Evolutionary conservation across 2,329 filamentous ascomycete genomes (phyloP), one percentile per base, ranked within the genome.

Genomic region (Colletotrichum tofieldiae): DNA sequence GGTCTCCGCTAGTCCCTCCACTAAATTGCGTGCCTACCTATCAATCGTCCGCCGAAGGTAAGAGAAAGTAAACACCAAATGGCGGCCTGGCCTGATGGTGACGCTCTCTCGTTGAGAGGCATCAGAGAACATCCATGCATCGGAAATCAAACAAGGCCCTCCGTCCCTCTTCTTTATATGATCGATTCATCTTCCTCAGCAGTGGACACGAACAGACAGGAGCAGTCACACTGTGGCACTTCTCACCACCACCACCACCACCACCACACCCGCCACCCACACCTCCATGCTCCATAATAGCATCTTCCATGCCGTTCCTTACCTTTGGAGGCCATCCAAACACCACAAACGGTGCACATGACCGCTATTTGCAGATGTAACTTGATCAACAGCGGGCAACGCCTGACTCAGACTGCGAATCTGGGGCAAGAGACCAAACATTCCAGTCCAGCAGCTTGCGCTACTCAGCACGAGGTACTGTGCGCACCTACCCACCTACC

Each of bases 341-440:
- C n/a, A 51, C 9, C 35, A 52, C 11, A 23, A 51, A n/a, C 8
- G 54, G 32, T 41, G 56, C 68, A 65, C 65, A 69, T 72, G 70
- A 72, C 54, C 45, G 45, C 16, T 20, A 47, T 41, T 54, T 52
- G 65, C 45, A 47, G 39, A 65, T 35, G 51, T 43, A 49, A 20
- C 37, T 32, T 62, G 49, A 51, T 54, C 58, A 51, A 62, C 16
- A 52, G 59, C 59, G 45, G 65, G 54, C 29, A 55, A 37, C 47
- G 56, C 65, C 66, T 69, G 65, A 72, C 65, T 72, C 65, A 65
- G 59, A 69, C 65, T 68, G 58, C 58, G 43, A 72, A 64, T 63
- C 69, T 59, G 65, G 69, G 65, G 65, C 49, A 71, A 51, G n/a
- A 61, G 5, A 45, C 35, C 35, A 32, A 49, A 45, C 47, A 63